Percentiles rank a stretch among this genome's conserved stretches.
Conservation (phyloP, 306 rosid species). For the Trifolium fragiferum region DNA sequence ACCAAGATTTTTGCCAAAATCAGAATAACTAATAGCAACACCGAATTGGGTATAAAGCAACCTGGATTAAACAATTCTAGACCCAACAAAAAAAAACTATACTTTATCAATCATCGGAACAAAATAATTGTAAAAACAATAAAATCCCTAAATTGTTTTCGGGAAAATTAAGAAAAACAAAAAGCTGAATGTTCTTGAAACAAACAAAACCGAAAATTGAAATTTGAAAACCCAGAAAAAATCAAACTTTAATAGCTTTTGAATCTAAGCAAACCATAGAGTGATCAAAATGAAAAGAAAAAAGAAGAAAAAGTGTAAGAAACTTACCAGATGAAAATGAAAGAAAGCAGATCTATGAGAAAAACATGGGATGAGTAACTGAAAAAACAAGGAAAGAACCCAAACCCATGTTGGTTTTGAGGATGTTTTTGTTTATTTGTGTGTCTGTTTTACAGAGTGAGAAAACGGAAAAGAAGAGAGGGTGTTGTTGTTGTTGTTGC, state of each 20-base stretch:
- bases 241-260: constrained; percentile 34
- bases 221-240: constrained; percentile 26
- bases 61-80: constrained; percentile 30
- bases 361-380: constrained; percentile 43
- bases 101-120: constrained; percentile 4
- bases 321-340: constrained; percentile 40
- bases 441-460: constrained; percentile 21
- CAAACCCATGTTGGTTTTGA: constrained; percentile 21
- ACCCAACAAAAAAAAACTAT: constrained; percentile 33
- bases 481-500: constrained; percentile 29
- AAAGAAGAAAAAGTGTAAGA: constrained; percentile 20
- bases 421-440: constrained; percentile 8
- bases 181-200: constrained; percentile 24
- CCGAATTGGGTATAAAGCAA: constrained; percentile 35
- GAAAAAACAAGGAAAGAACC: constrained; percentile 36
- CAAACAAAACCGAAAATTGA: constrained; percentile 33
- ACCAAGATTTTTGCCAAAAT: constrained; percentile 37
- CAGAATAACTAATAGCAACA: constrained; percentile 44
- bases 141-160: constrained; percentile 15
- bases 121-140: background rate
- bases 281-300: constrained; percentile 44
- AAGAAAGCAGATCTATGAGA: constrained; percentile 53
- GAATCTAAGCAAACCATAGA: constrained; percentile 43
- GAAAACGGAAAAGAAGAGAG: constrained; percentile 46
- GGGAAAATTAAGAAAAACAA: background rate